Evolutionary conservation across 2,329 filamentous ascomycete genomes (phyloP), one percentile per base, ranked within the genome.

Genomic region (Ploettnerulaceae sp.): DNA sequence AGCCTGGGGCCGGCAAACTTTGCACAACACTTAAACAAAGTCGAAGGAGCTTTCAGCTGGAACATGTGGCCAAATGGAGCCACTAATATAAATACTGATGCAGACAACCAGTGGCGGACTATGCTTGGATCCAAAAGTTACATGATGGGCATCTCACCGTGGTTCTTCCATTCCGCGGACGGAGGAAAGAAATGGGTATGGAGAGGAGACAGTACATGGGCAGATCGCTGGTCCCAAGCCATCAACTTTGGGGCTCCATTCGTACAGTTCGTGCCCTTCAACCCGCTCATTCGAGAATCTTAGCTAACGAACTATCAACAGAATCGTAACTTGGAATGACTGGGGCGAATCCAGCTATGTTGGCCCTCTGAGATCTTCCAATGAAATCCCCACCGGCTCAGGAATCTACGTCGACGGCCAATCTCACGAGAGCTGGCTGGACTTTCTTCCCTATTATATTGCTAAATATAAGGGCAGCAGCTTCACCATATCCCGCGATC

Each of bases 171-270:
- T 38, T 75, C 79, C 48, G 72, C 75, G 0, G 66, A 67, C 5
- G 81, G 71, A 55, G 62, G 66, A 32, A 82, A 82, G 64, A 79
- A 81, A 58, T 84, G 79, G 78, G 66, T 81, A 5, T 84, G 76
- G 69, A 70, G 71, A 17, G 75, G 77, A n/a, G 79, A 82, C 53
- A 67, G 73, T 45, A 62, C 83, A 9, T 84, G 80, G 78, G 72
- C 70, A 51, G 67, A 77, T 44, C 73, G 79, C 7, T 82, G 79
- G 79, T 63, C 69, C 22, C 66, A 76, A 47, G 66, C 71, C 0
- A 51, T 74, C n/a, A 56, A 66, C 4, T 31, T 76, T 1, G 57
- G 69, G 20, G 72, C 75, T 1, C 64, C 69, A 28, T 71, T 71
- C 14, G 69, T 77, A 7, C 64, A 60, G 57, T 62, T 53, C 20